Conservation (phyloP, 495 filamentous ascomycete species). For the Aspergillus biplanus region DNA sequence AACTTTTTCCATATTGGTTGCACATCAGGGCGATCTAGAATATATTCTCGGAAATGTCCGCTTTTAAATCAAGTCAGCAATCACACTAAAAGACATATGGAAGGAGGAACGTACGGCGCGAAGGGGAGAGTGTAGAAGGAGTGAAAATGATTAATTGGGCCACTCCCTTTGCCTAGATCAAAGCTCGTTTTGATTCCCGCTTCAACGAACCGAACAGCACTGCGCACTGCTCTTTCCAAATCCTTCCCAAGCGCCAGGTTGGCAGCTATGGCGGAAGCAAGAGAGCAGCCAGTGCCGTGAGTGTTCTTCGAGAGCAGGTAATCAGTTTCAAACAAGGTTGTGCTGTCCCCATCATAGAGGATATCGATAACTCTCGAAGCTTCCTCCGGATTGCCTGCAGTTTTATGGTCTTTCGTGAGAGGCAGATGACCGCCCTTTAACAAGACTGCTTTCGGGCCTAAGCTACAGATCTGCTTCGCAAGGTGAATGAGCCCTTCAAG, state of each 20-base stretch:
- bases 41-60: slow-evolving; percentile 80
- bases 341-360: slow-evolving; percentile 61
- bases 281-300: slow-evolving; percentile 93
- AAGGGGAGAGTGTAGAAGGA: slow-evolving; percentile 80
- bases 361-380: slow-evolving; percentile 73
- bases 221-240: slow-evolving; percentile 65
- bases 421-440: slow-evolving; percentile 95
- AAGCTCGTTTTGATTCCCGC: slow-evolving; percentile 79
- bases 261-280: slow-evolving; percentile 91
- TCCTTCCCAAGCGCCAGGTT: slow-evolving; percentile 73
- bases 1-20: slow-evolving; percentile 69
- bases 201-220: slow-evolving; percentile 78
- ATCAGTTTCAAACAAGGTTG: slow-evolving; percentile 63
- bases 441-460: slow-evolving; percentile 80
- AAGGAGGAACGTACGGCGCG: slow-evolving; percentile 63
- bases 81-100: background rate
- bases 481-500: slow-evolving; percentile 65
- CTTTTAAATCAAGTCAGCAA: slow-evolving; percentile 44
- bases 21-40: slow-evolving; percentile 77
- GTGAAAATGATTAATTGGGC: slow-evolving; percentile 94
- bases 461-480: slow-evolving; percentile 63
- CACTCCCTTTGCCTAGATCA: slow-evolving; percentile 76
- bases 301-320: slow-evolving; percentile 78
- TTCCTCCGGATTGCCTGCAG: slow-evolving; percentile 58
- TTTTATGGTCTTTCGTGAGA: slow-evolving; percentile 59